Base-by-base conservation (phyloP, 352 stramenopile genomes). In the Thalassiosira livingstoniorum region DNA sequence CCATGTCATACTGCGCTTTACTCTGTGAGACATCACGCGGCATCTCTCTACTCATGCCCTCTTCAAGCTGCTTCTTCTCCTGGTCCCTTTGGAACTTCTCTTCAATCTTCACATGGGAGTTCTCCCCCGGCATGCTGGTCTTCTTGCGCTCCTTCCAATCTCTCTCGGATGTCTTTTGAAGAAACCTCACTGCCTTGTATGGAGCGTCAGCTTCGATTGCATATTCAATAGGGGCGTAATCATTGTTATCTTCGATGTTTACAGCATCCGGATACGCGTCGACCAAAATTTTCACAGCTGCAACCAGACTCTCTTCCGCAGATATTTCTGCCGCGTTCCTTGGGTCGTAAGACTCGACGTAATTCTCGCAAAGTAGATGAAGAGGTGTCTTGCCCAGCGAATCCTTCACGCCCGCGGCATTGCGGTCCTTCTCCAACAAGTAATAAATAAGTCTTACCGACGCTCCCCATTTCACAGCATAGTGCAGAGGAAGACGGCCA, bases 201-300 rank as follows among this genome's bases (percentile, higher is more conserved):
- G 63, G 63, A 21, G 35, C 32, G 7, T 66, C 72, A 55, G 57
- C 60, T 55, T 58, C 47, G 32, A 85, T 78, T 5, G 71, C 70
- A 54, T 77, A 77, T 51, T 85, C 78, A 39, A 85, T 61, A 13
- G 72, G 47, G 23, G 64, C 64, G 25, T 47, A 67, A 32, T 43
- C 78, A 15, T 82, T 32, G 29, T 69, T 63, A 35, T 85, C 78
- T 69, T 78, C 78, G 13, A 82, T 63, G 53, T 85, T 85, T 10
- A 85, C 58, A 27, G 58, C 37, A 45, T 78, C 42, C 29, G 71
- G 71, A 37, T 54, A 43, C 39, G 58, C 27, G 23, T 62, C 34
- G 37, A 78, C 54, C 37, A 85, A 34, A 23, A 53, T 18, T 13
- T 58, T 69, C 0, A 70, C 32, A 32, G 74, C 23, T 43, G 42